These are phyloP conservation scores for Senna siamea DNA, from an alignment of 306 rosid genomes.

Conservation along the genomic window DNA sequence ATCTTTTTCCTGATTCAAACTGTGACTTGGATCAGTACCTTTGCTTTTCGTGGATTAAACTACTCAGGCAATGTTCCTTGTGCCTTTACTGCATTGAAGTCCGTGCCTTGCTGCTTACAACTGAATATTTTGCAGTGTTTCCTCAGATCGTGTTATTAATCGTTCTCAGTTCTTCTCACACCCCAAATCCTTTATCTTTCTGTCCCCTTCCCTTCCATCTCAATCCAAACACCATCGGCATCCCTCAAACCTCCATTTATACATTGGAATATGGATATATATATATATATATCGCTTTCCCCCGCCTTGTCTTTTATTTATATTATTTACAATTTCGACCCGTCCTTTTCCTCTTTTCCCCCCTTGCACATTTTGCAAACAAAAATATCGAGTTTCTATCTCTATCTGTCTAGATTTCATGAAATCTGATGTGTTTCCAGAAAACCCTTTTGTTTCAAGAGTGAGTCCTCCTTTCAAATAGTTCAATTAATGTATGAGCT, in stretches of 20 bases:
- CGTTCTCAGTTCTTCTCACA: too few species aligned
- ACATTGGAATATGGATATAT: constrained; percentile 30
- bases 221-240: constrained; percentile 32
- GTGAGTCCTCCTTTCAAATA: neutral
- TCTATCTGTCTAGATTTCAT: constrained; percentile 9
- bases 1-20: constrained; percentile 54
- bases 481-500: neutral
- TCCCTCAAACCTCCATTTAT: constrained; percentile 40
- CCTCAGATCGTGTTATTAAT: constrained; percentile 38
- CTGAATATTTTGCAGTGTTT: constrained; percentile 53
- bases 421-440: neutral
- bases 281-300: constrained; percentile 25
- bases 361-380: neutral
- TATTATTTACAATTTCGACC: constrained; percentile 13
- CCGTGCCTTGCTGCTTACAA: constrained; percentile 52
- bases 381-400: neutral
- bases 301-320: constrained; percentile 5
- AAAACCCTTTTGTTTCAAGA: neutral
- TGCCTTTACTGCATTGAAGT: constrained; percentile 78
- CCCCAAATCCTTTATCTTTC: too few species aligned
- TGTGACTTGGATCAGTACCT: constrained; percentile 56
- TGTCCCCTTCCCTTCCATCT: constrained; percentile 5
- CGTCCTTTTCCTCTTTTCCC: constrained; percentile 28
- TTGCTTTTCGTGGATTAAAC: constrained; percentile 74
- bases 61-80: constrained; percentile 82